A percentile compares a stretch with the other conserved stretches of the same genome.
phyloP scores from a whole-genome alignment of 495 filamentous ascomycete species.

The Penicillium waksmanii region DNA sequence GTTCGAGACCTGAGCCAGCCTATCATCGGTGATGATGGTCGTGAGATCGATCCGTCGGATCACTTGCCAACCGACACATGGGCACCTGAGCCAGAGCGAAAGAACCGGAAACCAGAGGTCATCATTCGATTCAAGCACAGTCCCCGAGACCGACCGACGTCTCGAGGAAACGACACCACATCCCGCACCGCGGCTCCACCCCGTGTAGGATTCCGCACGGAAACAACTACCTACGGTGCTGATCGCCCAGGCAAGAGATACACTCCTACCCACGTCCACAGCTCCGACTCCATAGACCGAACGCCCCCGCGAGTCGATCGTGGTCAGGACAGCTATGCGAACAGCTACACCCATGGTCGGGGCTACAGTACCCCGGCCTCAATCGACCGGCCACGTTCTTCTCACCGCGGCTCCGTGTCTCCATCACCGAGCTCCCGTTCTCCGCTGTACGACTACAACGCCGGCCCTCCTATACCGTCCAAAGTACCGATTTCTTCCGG shows the following conservation, averaged over 20 bases:
- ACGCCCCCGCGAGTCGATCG: conserved; percentile 27
- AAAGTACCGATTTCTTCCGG: conserved; percentile 67
- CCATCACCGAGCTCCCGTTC: conserved; percentile 39
- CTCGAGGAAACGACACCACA: conserved; percentile 27
- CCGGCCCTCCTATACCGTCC: conserved; percentile 69
- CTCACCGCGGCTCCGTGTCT: conserved; percentile 35
- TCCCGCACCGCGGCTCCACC: conserved; percentile 18
- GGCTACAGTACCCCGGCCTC: conserved; percentile 33
- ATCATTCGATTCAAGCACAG: conserved; percentile 55
- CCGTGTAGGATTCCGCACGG: conserved; percentile 31
- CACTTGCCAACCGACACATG: conserved; percentile 88
- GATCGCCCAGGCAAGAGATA: conserved; percentile 24
- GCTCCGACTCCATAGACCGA: conserved; percentile 21
- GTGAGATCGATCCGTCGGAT: conserved; percentile 89
- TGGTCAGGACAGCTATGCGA: conserved; percentile 24
- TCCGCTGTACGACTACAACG: conserved; percentile 36
- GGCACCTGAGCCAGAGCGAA: conserved; percentile 90
- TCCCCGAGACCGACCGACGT: conserved; percentile 34
- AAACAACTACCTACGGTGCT: conserved; percentile 16
- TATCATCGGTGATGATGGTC: conserved; percentile 82
- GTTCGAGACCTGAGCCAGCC: conserved; percentile 42
- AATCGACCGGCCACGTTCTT: conserved; percentile 30
- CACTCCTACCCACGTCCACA: conserved; percentile 25
- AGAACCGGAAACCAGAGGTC: conserved; percentile 62
- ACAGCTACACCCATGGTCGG: conserved; percentile 26